Base-by-base conservation (phyloP, 805 yeast genomes). In the Suhomyces faveliae region DNA sequence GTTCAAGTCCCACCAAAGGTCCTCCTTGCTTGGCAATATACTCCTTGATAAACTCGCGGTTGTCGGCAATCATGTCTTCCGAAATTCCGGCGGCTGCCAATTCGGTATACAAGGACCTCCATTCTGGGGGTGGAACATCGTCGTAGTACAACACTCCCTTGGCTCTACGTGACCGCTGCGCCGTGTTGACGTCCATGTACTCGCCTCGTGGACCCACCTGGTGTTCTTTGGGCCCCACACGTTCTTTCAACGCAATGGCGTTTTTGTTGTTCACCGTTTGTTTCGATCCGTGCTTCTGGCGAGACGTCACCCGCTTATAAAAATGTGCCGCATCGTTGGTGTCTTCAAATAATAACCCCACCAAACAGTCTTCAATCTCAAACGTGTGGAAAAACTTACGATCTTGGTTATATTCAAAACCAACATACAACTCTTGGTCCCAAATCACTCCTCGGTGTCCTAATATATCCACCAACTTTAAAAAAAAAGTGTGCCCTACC, bases 401-500 rank as follows among this genome's bases (percentile, higher is more conserved):
- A 66, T 94, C 99, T 66, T 94, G 98, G 61, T 87, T 81, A 67
- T 94, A 94, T 57, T 85, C 84, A 65, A 94, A 90, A 58, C 88
- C 85, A 10, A 89, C 84, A 59, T 88, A 92, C 42, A 94, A 68
- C 66, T 94, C 99, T 66, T 94, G 99, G 66, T 94, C 99, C 99
- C 99, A 94, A 0, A 94, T 55, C 0, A 94, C 96, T 29, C 98
- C 98, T 37, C 86, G 73, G 51, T 82, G 79, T 5, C 95, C 96
- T 33, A 74, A 61, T 25, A 92, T 82, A 60, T 94, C 99, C 5
- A 94, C 95, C 45, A 94, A 63, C 64, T 94, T 94, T 40, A 94
- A 74, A 64, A 90, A 94, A 60, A 88, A 90, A 0, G 97, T 89
- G 65, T 92, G 92, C 2, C 98, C 98, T 1, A 94, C 96, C 10